Conservation (phyloP, 164 flowering plant genomes). For the Tinospora cordifolia region DNA sequence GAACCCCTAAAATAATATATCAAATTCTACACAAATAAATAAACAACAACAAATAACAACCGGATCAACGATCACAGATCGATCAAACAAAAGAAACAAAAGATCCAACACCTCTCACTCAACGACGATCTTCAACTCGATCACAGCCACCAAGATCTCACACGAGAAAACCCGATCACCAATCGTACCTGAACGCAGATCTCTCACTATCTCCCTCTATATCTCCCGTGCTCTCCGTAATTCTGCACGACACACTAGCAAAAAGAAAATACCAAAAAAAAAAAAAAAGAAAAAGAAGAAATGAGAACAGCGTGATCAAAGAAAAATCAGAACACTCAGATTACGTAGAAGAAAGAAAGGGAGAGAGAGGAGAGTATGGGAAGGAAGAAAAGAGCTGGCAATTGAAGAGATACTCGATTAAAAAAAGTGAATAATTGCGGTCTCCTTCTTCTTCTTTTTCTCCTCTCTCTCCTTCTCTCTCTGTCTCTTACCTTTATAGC, state of each 20-base stretch:
- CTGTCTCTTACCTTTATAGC: slow-evolving; percentile 25
- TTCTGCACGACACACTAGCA: not conserved
- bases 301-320: not conserved
- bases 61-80: too few relatives aligned
- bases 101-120: not conserved
- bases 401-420: slow-evolving; percentile 12
- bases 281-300: not conserved
- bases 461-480: slow-evolving; percentile 6
- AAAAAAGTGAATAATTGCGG: slow-evolving; percentile 29
- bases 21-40: not conserved
- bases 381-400: slow-evolving; percentile 26
- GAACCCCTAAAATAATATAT: not conserved
- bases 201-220: not conserved
- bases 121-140: not conserved
- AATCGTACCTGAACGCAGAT: not conserved
- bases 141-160: not conserved
- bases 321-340: not conserved
- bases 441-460: not conserved
- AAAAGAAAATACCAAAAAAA: not conserved
- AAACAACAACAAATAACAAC: too few relatives aligned
- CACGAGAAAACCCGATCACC: not conserved
- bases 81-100: not conserved
- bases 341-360: not conserved
- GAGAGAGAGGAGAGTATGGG: not conserved
- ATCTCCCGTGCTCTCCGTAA: not conserved